Conservation (phyloP, 176 grass and related monocot genomes). For the Oryza officinalis region DNA sequence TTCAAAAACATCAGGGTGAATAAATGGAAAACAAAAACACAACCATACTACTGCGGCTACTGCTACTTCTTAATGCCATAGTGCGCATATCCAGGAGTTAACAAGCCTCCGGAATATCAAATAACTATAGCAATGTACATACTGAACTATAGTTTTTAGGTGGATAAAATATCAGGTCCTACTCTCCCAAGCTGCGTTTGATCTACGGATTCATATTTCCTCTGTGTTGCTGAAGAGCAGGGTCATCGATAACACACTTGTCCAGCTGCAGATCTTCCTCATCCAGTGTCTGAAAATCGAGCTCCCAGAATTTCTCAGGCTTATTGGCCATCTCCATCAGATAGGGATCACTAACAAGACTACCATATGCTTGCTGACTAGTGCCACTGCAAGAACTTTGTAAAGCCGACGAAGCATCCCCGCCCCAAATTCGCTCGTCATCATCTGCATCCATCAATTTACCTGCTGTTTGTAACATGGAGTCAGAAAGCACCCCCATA, state of each 20-base stretch:
- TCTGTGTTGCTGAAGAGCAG: slow-evolving; percentile 24
- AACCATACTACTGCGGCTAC: background rate
- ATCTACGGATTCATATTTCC: slow-evolving; percentile 45
- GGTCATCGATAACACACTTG: slow-evolving; percentile 38
- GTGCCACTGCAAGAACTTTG: slow-evolving; percentile 33
- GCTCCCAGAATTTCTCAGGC: slow-evolving; percentile 53
- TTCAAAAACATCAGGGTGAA: slow-evolving; percentile 38
- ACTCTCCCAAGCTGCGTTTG: background rate
- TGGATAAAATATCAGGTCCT: slow-evolving; percentile 37
- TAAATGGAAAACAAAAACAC: slow-evolving; percentile 34
- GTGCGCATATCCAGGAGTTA: slow-evolving; percentile 22
- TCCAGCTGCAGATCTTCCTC: slow-evolving; percentile 47
- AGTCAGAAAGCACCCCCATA: slow-evolving; percentile 10
- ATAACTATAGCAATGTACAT: slow-evolving; percentile 33
- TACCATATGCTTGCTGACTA: slow-evolving; percentile 32
- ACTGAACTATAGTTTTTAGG: slow-evolving; percentile 19
- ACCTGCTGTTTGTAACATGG: slow-evolving; percentile 22
- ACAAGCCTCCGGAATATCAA: slow-evolving; percentile 38
- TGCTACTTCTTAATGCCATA: slow-evolving; percentile 23
- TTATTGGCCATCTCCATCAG: slow-evolving; percentile 30
- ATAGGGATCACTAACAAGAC: slow-evolving; percentile 18
- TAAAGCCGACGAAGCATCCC: slow-evolving; percentile 22
- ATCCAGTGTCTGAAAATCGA: slow-evolving; percentile 46
- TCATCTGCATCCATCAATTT: slow-evolving; percentile 21
- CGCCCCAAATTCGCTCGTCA: slow-evolving; percentile 41